Evolutionary conservation across 495 filamentous ascomycete genomes (phyloP).

Genomic region (Trichocladium antarcticum): DNA sequence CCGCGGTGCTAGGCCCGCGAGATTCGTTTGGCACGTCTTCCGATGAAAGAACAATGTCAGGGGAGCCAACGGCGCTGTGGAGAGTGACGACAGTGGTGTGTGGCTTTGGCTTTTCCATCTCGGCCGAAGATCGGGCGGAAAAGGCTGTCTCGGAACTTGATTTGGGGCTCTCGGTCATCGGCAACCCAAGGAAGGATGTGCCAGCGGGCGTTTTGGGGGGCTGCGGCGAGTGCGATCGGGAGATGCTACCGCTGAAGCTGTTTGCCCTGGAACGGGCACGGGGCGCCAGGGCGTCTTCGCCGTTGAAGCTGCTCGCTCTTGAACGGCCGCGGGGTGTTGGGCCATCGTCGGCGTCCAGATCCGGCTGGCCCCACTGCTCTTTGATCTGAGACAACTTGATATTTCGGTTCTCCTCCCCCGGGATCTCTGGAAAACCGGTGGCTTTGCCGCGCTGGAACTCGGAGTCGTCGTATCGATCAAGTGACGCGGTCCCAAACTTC

Average conservation of each 20-base stretch:
- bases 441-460: slow-evolving; percentile 36
- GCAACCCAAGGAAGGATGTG: neutral
- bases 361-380: slow-evolving; percentile 27
- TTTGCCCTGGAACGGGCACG: slow-evolving; percentile 6
- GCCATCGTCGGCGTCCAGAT: neutral
- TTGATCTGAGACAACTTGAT: slow-evolving; percentile 26
- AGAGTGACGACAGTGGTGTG: slow-evolving; percentile 1
- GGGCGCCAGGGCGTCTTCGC: neutral
- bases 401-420: slow-evolving; percentile 40
- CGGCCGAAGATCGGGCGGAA: neutral
- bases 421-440: slow-evolving; percentile 40
- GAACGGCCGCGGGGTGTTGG: slow-evolving; percentile 1
- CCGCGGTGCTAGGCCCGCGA: neutral
- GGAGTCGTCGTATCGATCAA: slow-evolving; percentile 34
- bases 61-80: slow-evolving; percentile 1
- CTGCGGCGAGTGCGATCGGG: neutral
- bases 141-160: neutral
- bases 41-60: slow-evolving; percentile 4
- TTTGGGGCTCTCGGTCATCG: slow-evolving; percentile 1
- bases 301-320: slow-evolving; percentile 7
- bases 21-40: neutral
- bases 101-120: neutral
- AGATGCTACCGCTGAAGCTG: neutral
- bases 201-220: neutral
- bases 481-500: slow-evolving; percentile 32